Conservation (phyloP, 2,329 filamentous ascomycete genomes). For the Lachnellula occidentalis region DNA sequence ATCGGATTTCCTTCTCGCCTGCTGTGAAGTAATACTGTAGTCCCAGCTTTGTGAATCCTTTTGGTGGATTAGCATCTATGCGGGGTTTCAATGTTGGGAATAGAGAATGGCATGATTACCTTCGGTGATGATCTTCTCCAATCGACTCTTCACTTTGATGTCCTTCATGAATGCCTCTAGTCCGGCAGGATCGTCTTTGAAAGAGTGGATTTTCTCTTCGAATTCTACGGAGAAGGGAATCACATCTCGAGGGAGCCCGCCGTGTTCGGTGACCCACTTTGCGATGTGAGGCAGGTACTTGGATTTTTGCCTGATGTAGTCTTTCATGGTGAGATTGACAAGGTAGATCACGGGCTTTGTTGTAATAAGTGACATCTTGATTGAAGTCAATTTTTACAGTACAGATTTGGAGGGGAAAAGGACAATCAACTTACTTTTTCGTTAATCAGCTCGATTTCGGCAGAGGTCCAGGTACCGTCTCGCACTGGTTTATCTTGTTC, state of each 20-base stretch:
- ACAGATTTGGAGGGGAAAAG: background rate
- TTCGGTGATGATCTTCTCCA: conserved; percentile 41
- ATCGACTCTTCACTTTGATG: conserved; percentile 37
- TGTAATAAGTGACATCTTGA: conserved; percentile 36
- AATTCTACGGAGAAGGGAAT: conserved; percentile 42
- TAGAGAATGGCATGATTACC: conserved; percentile 18
- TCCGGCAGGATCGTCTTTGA: conserved; percentile 34
- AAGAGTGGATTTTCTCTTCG: conserved; percentile 38
- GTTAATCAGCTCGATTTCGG: conserved; percentile 41
- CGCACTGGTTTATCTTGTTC: conserved; percentile 38
- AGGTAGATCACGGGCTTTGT: conserved; percentile 42
- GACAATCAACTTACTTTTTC: conserved; percentile 33
- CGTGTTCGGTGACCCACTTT: conserved; percentile 41
- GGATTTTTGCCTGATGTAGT: conserved; percentile 42
- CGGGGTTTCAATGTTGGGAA: too few species aligned
- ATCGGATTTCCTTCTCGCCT: conserved; percentile 42
- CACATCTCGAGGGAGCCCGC: conserved; percentile 37
- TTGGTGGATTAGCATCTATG: background rate
- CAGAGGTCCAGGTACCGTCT: conserved; percentile 39
- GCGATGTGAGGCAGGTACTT: conserved; percentile 41
- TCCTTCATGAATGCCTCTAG: conserved; percentile 35
- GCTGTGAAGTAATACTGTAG: conserved; percentile 43
- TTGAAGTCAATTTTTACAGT: background rate
- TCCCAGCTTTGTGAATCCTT: conserved; percentile 37
- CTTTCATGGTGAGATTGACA: conserved; percentile 43